Percentiles rank a stretch among this genome's conserved stretches.
These are phyloP conservation scores for Triadica sebifera DNA, from an alignment of 345 rosid genomes.

Conservation along the genomic window DNA sequence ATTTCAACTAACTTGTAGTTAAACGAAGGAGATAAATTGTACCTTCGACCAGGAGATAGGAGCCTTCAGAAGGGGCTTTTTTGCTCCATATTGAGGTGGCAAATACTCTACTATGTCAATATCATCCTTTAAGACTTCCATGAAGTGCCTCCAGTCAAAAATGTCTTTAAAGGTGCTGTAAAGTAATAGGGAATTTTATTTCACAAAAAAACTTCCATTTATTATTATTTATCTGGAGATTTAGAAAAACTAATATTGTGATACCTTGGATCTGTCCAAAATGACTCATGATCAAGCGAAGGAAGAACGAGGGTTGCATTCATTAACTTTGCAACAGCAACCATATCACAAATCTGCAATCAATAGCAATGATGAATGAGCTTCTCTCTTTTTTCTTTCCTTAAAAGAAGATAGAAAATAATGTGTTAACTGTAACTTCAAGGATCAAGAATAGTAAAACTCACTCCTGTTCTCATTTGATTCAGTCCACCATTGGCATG, in stretches of 20 bases:
- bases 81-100: constrained; percentile 48
- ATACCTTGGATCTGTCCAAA: constrained; percentile 99
- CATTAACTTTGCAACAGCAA: constrained; percentile 92
- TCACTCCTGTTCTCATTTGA: constrained; percentile 99
- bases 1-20: neutral
- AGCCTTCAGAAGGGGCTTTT: constrained; percentile 71
- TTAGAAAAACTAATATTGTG: neutral
- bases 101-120: constrained; percentile 77
- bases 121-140: constrained; percentile 66
- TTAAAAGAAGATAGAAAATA: too few species aligned
- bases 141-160: constrained; percentile 93
- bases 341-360: constrained; percentile 96
- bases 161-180: constrained; percentile 92
- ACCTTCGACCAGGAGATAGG: constrained; percentile 99
- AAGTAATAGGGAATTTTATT: neutral
- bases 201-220: too few species aligned
- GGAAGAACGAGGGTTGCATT: constrained; percentile 97
- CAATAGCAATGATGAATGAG: neutral
- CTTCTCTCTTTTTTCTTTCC: neutral
- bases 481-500: constrained; percentile 98
- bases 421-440: neutral
- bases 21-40: neutral
- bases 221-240: too few species aligned
- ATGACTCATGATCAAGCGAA: constrained; percentile 88
- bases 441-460: constrained; percentile 14